These are phyloP conservation scores for Breynia disticha DNA, from an alignment of 441 rosid genomes.

Conservation along the genomic window DNA sequence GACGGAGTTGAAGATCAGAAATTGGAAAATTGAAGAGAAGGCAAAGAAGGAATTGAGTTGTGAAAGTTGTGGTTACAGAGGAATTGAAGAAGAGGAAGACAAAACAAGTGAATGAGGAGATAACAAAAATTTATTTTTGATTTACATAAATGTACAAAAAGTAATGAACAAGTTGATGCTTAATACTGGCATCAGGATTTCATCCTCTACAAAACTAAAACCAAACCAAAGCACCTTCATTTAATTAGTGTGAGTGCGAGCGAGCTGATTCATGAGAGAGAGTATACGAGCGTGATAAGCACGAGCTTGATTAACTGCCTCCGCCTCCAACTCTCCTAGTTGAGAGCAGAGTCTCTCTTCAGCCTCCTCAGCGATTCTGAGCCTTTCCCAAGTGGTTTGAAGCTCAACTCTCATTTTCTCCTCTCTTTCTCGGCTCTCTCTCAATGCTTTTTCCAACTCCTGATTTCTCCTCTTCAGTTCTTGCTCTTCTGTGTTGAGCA, in stretches of 20 bases:
- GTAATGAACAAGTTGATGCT: too few relatives aligned
- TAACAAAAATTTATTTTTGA: too few relatives aligned
- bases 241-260: too few relatives aligned
- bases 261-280: conserved; percentile 54
- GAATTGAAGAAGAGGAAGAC: neutral
- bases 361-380: conserved; percentile 67
- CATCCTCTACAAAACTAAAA: too few relatives aligned
- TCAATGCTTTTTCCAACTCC: conserved; percentile 54
- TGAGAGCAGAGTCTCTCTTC: conserved; percentile 67
- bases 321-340: conserved; percentile 77
- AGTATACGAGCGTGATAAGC: conserved; percentile 49
- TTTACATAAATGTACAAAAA: too few relatives aligned
- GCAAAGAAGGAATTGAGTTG: too few relatives aligned
- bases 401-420: conserved; percentile 50
- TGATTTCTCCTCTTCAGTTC: conserved; percentile 43
- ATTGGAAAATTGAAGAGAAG: too few relatives aligned
- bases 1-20: too few relatives aligned
- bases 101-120: conserved; percentile 5
- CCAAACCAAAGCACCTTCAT: too few relatives aligned
- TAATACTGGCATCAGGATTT: too few relatives aligned
- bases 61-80: too few relatives aligned
- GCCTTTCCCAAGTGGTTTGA: conserved; percentile 31
- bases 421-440: conserved; percentile 50
- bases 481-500: too few relatives aligned
- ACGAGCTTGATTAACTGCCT: conserved; percentile 61